Base-by-base conservation (phyloP, 1,284 basidiomycete species). In the Flammula alnicola region DNA sequence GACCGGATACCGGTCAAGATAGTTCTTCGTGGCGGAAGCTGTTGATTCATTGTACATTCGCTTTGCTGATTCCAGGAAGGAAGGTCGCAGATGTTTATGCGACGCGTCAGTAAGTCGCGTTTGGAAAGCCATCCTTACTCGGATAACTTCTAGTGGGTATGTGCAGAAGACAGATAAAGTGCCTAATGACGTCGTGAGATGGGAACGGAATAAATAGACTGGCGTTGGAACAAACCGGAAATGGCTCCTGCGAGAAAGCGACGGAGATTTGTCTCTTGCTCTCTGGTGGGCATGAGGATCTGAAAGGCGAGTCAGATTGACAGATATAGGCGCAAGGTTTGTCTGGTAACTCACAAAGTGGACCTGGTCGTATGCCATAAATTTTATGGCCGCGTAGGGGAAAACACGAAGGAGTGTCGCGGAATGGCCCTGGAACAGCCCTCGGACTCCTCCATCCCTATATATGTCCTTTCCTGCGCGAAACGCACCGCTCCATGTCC, bases 311-410 rank as follows among this genome's bases (percentile, higher is more conserved):
- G 16, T 33, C 14, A 44, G 19, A 19, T 26, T 7, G 27, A 11
- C 11, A 32, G 9, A 22, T 47, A 12, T 10, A 26, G 12, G 11
- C 20, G 26, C 16, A 9, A 33, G 16, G 38, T 6, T 23, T 48
- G 14, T 23, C 42, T 35, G 11, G 3, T 14, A 5, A 69, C 83
- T 61, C 61, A 92, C 87, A 59, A 83, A 73, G 72, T 91, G 90
- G 47, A 91, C 74, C 68, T 91, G 86, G 70, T 98, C 95, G 68
- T 99, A 99, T 2, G 93, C 86, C 88, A 98, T 95, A 66, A 95
- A 99, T 72, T 98, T 98, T 70, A 99, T 91, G 43, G 90, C 94
- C 31, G 97, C 97, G 67, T 99, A 97, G 0, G 97, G 96, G 66
- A 98, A 98, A 62, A 91, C 82, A 51, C 88, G 84, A 44, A 89